A percentile compares a stretch with the other conserved stretches of the same genome.
Evolutionary conservation across 2,329 filamentous ascomycete species (phyloP).

Genomic region (Paraconiothyrium brasiliense): DNA sequence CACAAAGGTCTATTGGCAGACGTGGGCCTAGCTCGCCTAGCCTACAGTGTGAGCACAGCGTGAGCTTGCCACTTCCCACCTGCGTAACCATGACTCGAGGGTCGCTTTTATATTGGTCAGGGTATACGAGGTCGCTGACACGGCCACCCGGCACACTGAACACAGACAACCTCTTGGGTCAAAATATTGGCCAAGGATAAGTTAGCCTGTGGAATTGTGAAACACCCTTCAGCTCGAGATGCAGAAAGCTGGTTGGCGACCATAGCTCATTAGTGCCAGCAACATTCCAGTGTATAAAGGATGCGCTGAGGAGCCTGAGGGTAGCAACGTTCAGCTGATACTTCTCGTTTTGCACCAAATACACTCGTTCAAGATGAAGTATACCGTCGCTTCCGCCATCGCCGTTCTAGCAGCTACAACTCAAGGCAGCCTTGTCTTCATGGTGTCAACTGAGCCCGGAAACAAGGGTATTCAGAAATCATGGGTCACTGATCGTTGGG

Average conservation of each 20-base stretch:
- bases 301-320: neutral
- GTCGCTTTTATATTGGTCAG: slow-evolving; percentile 11
- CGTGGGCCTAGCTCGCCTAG: slow-evolving; percentile 4
- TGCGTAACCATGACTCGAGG: slow-evolving; percentile 1
- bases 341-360: neutral
- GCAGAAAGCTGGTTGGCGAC: neutral
- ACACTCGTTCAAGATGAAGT: slow-evolving; percentile 52
- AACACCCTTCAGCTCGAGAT: slow-evolving; percentile 8
- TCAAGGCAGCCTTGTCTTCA: slow-evolving; percentile 27
- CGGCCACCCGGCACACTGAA: neutral
- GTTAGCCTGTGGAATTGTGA: neutral
- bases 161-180: neutral
- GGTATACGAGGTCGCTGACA: slow-evolving; percentile 10
- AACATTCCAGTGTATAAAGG: slow-evolving; percentile 1
- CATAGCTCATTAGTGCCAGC: neutral
- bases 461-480: slow-evolving; percentile 24
- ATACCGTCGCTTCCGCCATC: slow-evolving; percentile 13
- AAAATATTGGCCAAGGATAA: slow-evolving; percentile 7
- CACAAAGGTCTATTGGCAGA: neutral
- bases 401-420: slow-evolving; percentile 11
- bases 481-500: slow-evolving; percentile 32
- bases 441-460: slow-evolving; percentile 25
- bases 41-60: neutral
- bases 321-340: neutral
- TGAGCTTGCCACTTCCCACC: neutral